Base-by-base conservation (phyloP, 495 filamentous ascomycete genomes). In the Neurospora tetrasperma region DNA sequence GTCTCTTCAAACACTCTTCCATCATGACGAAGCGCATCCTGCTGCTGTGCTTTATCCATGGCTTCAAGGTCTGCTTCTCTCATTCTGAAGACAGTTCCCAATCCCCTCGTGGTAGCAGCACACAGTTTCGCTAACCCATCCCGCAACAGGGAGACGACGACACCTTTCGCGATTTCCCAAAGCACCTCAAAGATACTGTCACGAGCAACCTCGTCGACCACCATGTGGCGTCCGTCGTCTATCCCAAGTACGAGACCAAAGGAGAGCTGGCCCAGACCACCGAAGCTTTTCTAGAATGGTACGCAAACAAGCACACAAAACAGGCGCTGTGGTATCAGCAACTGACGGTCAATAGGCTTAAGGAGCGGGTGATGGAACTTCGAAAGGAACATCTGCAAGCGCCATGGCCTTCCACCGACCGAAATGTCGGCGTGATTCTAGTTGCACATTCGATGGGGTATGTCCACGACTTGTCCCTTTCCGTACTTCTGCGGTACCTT, bases 371-470 rank as follows among this genome's bases (percentile, higher is more conserved):
- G 71, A 97, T 98, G 75, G 94, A 97, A 72, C 82, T 97, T 68
- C 81, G 84, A 90, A 99, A 86, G 88, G 93, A 77, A 82, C 86
- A 80, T 27, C 88, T 90, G 74, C 84, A 86, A 3, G 94, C 90
- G 0, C 89, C 93, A 27, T 95, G 92, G 46, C 96, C 95, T 9
- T 96, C 93, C 5, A 86, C 94, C 72, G 94, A 97, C 72, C 92
- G 94, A 16, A 90, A 89, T 0, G 94, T 98, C 23, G 91, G 90
- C 73, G 91, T 92, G 18, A 86, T 98, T 69, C 82, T 99, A 0
- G 84, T 97, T 20, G 94, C 95, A 27, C 96, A 99, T 79, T 94
- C 91, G 10, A 99, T 99, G 96, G 96, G 94, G 83, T 84, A 72
- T 73, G 82, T 70, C 12, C 5, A 3, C 40, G 11, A 41, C 10